phyloP scores from a whole-genome alignment of 305 asterid genomes.

The Fraxinus greggii region DNA sequence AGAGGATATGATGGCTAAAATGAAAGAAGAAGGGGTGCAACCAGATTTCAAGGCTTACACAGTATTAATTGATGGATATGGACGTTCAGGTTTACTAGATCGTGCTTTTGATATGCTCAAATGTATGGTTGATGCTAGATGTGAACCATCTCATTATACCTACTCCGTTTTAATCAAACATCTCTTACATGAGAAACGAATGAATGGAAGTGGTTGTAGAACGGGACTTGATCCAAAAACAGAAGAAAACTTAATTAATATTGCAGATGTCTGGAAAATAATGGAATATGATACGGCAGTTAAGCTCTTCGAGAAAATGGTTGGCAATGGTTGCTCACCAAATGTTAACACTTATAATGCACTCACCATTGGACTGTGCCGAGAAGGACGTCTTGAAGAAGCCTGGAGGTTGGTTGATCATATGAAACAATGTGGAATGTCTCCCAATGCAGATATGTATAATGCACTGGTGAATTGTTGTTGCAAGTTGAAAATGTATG shows the following conservation, averaged over 20 bases:
- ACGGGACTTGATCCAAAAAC: slow-evolving; percentile 9
- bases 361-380: slow-evolving; percentile 57
- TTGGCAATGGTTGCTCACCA: slow-evolving; percentile 50
- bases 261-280: slow-evolving; percentile 73
- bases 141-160: slow-evolving; percentile 65
- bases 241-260: slow-evolving; percentile 32
- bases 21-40: slow-evolving; percentile 50
- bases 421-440: slow-evolving; percentile 45
- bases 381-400: slow-evolving; percentile 63
- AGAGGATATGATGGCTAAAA: slow-evolving; percentile 56
- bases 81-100: slow-evolving; percentile 54
- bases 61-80: slow-evolving; percentile 74
- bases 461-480: slow-evolving; percentile 52
- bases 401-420: slow-evolving; percentile 57
- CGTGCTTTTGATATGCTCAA: slow-evolving; percentile 54
- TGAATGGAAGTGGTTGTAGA: slow-evolving; percentile 21
- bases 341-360: slow-evolving; percentile 46
- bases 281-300: slow-evolving; percentile 58
- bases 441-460: slow-evolving; percentile 50
- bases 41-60: slow-evolving; percentile 72
- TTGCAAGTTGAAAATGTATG: slow-evolving; percentile 57
- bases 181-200: slow-evolving; percentile 42
- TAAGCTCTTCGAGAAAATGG: slow-evolving; percentile 61
- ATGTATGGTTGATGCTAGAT: slow-evolving; percentile 56
- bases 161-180: slow-evolving; percentile 68